These are phyloP conservation scores for Candida ipomoeae DNA, from an alignment of 805 yeast genomes.

Conservation along the genomic window DNA sequence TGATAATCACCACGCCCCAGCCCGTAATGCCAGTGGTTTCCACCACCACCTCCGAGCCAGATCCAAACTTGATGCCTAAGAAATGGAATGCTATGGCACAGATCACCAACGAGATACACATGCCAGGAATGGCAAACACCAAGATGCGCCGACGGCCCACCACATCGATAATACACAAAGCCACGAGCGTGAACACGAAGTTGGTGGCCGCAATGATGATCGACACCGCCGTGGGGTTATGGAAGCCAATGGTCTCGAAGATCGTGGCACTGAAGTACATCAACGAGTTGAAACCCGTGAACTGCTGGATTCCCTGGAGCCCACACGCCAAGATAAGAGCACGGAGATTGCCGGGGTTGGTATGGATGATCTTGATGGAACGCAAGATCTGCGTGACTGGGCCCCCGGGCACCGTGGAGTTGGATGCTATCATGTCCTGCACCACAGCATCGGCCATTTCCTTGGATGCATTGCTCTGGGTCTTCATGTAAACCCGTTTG, in stretches of 20 bases:
- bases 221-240: conserved; percentile 90
- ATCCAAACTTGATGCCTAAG: conserved; percentile 57
- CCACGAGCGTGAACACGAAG: conserved; percentile 80
- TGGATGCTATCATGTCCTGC: conserved; percentile 52
- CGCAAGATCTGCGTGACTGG: conserved; percentile 52
- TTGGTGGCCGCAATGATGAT: conserved; percentile 92
- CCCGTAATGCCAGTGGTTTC: conserved; percentile 51
- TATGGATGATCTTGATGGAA: conserved; percentile 60
- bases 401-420: conserved; percentile 40
- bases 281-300: conserved; percentile 92
- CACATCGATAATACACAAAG: conserved; percentile 80
- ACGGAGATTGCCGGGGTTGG: conserved; percentile 74
- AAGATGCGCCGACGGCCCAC: conserved; percentile 86
- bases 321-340: conserved; percentile 91
- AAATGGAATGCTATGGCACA: conserved; percentile 92
- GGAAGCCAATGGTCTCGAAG: conserved; percentile 85
- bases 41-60: conserved; percentile 37
- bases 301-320: conserved; percentile 93
- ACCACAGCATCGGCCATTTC: conserved; percentile 64
- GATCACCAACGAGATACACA: conserved; percentile 70
- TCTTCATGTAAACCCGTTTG: conserved; percentile 54
- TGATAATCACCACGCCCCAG: conserved; percentile 86
- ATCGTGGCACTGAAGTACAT: conserved; percentile 94
- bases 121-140: conserved; percentile 76
- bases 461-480: conserved; percentile 61